Base-by-base conservation (phyloP, 768 basidiomycete species). In the Pluteus cervinus region DNA sequence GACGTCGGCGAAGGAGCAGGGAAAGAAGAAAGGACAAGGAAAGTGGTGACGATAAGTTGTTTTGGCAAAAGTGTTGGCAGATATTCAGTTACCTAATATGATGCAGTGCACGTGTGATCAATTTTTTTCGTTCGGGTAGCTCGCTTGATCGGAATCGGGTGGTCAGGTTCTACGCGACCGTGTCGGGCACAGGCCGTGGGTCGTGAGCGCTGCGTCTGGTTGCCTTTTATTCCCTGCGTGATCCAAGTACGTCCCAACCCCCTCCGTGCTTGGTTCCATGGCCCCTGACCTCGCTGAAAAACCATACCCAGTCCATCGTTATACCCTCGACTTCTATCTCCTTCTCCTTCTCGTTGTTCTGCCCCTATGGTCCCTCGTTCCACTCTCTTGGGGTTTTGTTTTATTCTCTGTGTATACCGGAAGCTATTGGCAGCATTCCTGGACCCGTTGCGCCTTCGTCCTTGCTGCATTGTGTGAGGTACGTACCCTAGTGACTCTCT, bases 351-450 rank as follows among this genome's bases (percentile, higher is more conserved):
- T 68, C 32, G 48, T 73, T 38, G 72, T 86, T 40, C 48, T 73
- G 4, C 85, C 86, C 6, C 45, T 87, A 38, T 84, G 82, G 73
- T 71, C 73, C 4, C 53, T 73, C 24, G 60, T 75, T 5, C 79
- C 84, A 7, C 48, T 79, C 16, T 72, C 81, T 15, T 89, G 86
- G 86, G 52, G 56, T 5, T 85, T 76, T 50, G 73, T 70, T 41
- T 14, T 76, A 52, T 63, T 74, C 52, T 58, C 72, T 29, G 52
- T 83, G 26, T 60, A 58, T 44, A 56, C 62, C 25, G 64, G 68
- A 23, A 59, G 44, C 25, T 48, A 76, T 40, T 69, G 53, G 62
- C 51, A 58, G 5, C 71, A 67, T 42, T 45, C 62, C 10, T 67
- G 64, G 60, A 54, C 49, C 10, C 53, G 65, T 21, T 55, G 47